These are phyloP conservation scores for Jatropha podagrica DNA, from an alignment of 441 rosid species.

Conservation along the genomic window DNA sequence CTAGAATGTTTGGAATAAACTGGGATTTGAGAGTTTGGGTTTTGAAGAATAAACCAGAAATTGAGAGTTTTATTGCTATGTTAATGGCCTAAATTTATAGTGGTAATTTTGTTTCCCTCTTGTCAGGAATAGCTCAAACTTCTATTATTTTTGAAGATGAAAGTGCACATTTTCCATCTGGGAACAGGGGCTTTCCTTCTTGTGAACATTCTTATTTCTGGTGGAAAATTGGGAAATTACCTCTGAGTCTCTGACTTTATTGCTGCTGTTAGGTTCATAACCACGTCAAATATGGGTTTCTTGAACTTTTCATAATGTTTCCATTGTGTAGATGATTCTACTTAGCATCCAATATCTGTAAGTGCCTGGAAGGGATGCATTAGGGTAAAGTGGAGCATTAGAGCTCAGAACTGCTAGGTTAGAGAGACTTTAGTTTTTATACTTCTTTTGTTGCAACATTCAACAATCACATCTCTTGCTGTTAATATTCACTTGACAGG, in stretches of 20 bases:
- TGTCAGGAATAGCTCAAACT: neutral
- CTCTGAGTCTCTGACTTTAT: neutral
- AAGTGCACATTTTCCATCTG: neutral
- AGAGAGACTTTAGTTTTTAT: neutral
- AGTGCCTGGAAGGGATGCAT: neutral
- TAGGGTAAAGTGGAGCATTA: neutral
- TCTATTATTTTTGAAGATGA: neutral
- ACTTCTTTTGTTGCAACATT: neutral
- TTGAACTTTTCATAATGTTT: neutral
- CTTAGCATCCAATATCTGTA: too few relatives aligned
- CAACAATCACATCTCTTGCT: neutral
- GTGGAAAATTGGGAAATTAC: neutral
- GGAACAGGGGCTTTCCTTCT: neutral
- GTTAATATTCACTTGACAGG: neutral
- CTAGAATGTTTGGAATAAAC: neutral
- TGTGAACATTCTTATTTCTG: neutral
- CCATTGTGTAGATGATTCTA: neutral
- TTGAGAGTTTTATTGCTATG: neutral
- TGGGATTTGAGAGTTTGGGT: neutral
- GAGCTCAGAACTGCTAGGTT: neutral
- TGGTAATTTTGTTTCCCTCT: neutral
- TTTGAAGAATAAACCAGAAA: neutral
- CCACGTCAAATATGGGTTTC: neutral
- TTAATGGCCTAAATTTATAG: neutral
- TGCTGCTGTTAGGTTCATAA: neutral